Conservation (phyloP, 352 stramenopile genomes). For the Globisporangium heterothallicum region DNA sequence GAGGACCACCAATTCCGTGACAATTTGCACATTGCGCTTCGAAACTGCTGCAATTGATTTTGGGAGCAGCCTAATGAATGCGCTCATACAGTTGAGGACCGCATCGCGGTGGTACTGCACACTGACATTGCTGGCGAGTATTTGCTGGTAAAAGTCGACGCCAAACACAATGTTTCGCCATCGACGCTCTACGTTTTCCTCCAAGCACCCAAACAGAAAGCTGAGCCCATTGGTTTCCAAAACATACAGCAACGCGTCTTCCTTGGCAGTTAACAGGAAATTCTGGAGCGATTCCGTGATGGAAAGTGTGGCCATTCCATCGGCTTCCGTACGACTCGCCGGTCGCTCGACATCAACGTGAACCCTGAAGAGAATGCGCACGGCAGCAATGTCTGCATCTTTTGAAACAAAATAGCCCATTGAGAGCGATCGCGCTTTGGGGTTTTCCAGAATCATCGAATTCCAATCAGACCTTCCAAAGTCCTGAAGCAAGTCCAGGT, state of each 20-base stretch:
- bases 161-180: conserved; percentile 12
- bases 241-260: background rate
- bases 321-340: background rate
- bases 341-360: conserved; percentile 5
- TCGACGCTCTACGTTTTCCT: background rate
- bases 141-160: conserved; percentile 5
- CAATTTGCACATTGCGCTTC: conserved; percentile 12
- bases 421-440: conserved; percentile 8
- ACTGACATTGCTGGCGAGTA: background rate
- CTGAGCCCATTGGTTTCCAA: conserved; percentile 6
- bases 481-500: conserved; percentile 1
- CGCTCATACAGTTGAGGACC: conserved; percentile 2
- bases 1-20: conserved; percentile 1
- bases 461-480: conserved; percentile 5
- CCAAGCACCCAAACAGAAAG: conserved; percentile 11
- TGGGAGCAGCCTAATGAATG: conserved; percentile 6
- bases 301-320: background rate
- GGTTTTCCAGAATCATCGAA: conserved; percentile 3
- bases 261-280: background rate
- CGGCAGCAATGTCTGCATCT: conserved; percentile 9
- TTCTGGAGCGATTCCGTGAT: background rate
- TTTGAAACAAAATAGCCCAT: conserved; percentile 13
- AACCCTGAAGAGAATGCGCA: conserved; percentile 10
- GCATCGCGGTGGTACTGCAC: conserved; percentile 2
- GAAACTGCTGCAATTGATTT: conserved; percentile 1